Evolutionary conservation across 108 stramenopile species (phyloP), one percentile per base, ranked within the genome.

Genomic region (Licmophora abbreviata): DNA sequence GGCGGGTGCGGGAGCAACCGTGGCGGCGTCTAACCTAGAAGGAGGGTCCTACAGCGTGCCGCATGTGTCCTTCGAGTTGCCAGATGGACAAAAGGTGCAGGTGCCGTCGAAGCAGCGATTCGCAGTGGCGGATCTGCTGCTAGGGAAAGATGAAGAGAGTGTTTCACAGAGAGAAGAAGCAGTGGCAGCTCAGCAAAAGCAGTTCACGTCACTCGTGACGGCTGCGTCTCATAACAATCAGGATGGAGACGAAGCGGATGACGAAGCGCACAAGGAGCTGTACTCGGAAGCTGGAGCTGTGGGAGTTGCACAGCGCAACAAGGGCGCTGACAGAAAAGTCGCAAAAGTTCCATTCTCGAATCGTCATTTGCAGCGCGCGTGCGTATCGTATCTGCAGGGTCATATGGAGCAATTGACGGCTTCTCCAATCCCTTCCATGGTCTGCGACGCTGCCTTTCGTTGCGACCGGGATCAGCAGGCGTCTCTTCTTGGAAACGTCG

Each of bases 381-480:
- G 74, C 46, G 29, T 38, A 32, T 61, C 66, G n/a, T 71, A 74
- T 47, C 41, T 74, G 23, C 61, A 74, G 44, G 49, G 56, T 10
- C 44, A 33, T 17, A 63, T 66, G 29, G 65, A 76, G 34, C 44
- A 44, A 5, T 38, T 87, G 0, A 81, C 89, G 4, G 69, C 83
- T 6, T 51, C 68, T 18, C 71, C 87, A 11, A 67, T 88, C 24
- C 83, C 87, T 2, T 67, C 71, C 65, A 85, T 93, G 82, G 69
- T 93, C 11, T 85, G 83, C 42, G 92, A 89, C 56, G 66, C 92
- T 4, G 92, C 85, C 21, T 89, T 80, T 62, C 76, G 68, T 4
- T 93, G 92, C 48, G 83, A 89, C 63, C 78, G 88, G 6, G 92
- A 93, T 56, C 92, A 93, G 51, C 92, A 93, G 45, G 80, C 81